Conservation (phyloP, 2,329 filamentous ascomycete genomes). For the Colletotrichum theobromicola region DNA sequence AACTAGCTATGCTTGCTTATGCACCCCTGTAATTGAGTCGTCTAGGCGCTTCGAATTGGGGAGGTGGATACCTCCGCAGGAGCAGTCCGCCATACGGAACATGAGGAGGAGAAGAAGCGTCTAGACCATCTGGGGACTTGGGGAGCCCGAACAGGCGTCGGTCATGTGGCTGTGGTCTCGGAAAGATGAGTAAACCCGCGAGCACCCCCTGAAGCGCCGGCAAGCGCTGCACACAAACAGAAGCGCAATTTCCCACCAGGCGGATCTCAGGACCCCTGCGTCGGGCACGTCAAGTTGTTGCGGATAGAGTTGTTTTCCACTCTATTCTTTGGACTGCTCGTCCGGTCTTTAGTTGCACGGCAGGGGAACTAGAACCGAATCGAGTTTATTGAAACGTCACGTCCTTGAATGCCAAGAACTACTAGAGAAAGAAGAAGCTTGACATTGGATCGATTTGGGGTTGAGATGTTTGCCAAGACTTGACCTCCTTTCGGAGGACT, state of each 20-base stretch:
- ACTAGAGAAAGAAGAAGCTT: not conserved
- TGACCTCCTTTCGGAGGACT: not conserved
- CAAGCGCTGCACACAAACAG: not conserved
- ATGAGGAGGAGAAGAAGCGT: not conserved
- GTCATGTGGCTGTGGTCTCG: not conserved
- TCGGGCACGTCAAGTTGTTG: not conserved
- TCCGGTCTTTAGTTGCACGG: not conserved
- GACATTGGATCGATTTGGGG: not conserved
- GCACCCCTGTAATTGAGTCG: not conserved
- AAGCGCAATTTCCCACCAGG: not conserved
- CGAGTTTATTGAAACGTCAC: slow-evolving; percentile 12
- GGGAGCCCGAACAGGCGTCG: not conserved
- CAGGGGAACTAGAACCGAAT: not conserved
- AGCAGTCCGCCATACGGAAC: not conserved
- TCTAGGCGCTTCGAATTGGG: not conserved
- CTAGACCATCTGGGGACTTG: not conserved
- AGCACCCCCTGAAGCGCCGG: not conserved
- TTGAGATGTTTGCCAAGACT: not conserved
- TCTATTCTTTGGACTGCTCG: not conserved
- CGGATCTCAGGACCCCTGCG: slow-evolving; percentile 8
- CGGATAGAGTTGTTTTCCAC: not conserved
- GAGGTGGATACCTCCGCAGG: not conserved
- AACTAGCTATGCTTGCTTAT: slow-evolving; percentile 4
- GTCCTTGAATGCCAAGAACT: not conserved
- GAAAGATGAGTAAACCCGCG: not conserved